Evolutionary conservation across 129 eudicot species (phyloP), one percentile per base, ranked within the genome.

Genomic region (Flaveria ramosissima): DNA sequence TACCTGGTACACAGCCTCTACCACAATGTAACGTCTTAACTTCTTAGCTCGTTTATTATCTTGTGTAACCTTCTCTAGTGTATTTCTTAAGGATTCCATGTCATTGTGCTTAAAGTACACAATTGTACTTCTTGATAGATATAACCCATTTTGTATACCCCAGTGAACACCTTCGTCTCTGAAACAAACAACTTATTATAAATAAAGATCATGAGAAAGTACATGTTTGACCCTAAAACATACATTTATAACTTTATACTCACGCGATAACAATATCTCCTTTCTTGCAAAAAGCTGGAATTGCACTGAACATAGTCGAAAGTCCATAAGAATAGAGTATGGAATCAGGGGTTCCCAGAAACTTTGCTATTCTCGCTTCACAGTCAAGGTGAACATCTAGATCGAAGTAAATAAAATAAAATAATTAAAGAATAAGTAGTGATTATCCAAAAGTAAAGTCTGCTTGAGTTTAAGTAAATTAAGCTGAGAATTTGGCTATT

Each of bases 141-240:
- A 81, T 78, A 91, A 93, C 17, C 98, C 97, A 83, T 91, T 91
- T 61, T 94, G 98, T 76, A 94, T 94, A 50, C 96, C 97, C 98
- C 98, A 94, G 79, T 94, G 97, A 72, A 94, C 98, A 23, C 97
- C 97, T 72, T 94, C 97, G 41, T 94, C 98, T 73, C 98, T 89
- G 78, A 12, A 60, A 77, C 41, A 60, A 13, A 24, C 7, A 24
- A 5, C 43, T 50, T 70, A 11, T 70, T 70, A 70, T 48, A 11
- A 72, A 21, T 17, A 19, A 52, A 8, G 36, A 72, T 56, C 52
- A 21, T 21, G 19, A 76, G 42, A 76, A 27, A 50, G 32, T 53
- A 67, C 55, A 61, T 77, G 19, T 67, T 67, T 77, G 74, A 51
- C 73, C 67, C 17, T 24, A 63, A 24, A 42, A 62, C 36, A 32